Evolutionary conservation across 2,329 filamentous ascomycete genomes (phyloP), one percentile per base, ranked within the genome.

Genomic region (Epichloe glyceriae): DNA sequence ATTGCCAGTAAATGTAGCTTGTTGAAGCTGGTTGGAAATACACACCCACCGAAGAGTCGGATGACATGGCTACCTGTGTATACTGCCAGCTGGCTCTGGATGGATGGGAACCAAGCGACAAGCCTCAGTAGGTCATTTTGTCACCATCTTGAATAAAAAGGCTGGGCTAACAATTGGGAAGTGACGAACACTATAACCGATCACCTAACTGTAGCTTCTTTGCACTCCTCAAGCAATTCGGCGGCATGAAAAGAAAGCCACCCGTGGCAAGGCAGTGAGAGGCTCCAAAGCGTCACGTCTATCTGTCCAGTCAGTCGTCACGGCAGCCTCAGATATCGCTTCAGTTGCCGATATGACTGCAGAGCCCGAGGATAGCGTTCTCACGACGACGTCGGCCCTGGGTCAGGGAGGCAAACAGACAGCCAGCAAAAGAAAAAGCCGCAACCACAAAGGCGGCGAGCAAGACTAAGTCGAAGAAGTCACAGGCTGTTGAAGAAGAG

Each of bases 1-100:
- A 57, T 45, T 43, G 19, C 10, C 14, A 22, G 12, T 14, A 11
- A 39, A 8, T n/a, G 7, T 59, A 93, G 82, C 83, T 97, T 71
- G 88, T 88, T 35, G 87, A 91, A 57, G 87, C 88, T 30, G 93
- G 93, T 11, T 98, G 91, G 90, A 89, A 86, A 63, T 96, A 90
- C 68, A 94, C 89, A 22, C 90, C 93, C 0, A 87, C 81, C 5
- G 70, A 79, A 42, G 88, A 91, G 42, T 88, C 83, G 12, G 84
- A 93, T 56, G 93, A 98, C 65, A 87, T 91, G 70, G 87, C 88
- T 10, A 93, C 86, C 11, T 98, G 93, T 64, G 78, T 86, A 30
- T 96, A 97, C 68, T 98, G 93, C 70, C 81, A 86, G 52, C 70
- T 97, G 15, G 88, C 85, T 11, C 76, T 98, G 11, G 91, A 97